A percentile compares a stretch with the other conserved stretches of the same genome.
Evolutionary conservation across 2,329 filamentous ascomycete genomes (phyloP).

Genomic region (Colletotrichum truncatum): DNA sequence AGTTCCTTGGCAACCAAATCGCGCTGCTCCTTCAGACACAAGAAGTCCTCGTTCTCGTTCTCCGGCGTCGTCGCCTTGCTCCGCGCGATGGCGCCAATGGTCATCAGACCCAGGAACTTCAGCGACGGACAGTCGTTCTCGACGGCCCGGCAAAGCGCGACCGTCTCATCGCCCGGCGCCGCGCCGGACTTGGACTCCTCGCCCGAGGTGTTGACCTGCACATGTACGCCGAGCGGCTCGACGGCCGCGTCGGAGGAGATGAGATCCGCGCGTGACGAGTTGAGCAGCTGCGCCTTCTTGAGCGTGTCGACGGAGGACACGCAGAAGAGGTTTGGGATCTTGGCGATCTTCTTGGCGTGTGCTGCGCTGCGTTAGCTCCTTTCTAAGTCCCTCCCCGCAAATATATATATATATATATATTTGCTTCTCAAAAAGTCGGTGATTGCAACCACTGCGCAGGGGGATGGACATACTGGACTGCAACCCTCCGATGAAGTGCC

Average conservation of each 20-base stretch:
- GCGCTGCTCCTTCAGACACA: slow-evolving; percentile 71
- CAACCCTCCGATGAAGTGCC: slow-evolving; percentile 97
- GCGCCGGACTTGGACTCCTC: slow-evolving; percentile 88
- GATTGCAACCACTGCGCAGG: accelerated
- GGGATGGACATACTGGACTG: slow-evolving; percentile 69
- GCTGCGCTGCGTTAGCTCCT: slow-evolving; percentile 55
- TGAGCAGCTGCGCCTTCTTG: slow-evolving; percentile 87
- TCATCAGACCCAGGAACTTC: slow-evolving; percentile 87
- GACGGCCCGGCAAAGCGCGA: slow-evolving; percentile 76
- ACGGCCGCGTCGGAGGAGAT: slow-evolving; percentile 48
- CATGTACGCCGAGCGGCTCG: slow-evolving; percentile 74
- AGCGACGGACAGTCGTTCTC: slow-evolving; percentile 77
- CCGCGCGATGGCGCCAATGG: slow-evolving; percentile 92
- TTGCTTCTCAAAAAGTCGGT: no score
- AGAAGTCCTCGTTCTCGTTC: slow-evolving; percentile 92
- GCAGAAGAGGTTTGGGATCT: slow-evolving; percentile 88
- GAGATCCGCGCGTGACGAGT: slow-evolving; percentile 76
- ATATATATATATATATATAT: no score
- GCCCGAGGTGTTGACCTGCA: slow-evolving; percentile 95
- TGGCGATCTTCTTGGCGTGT: slow-evolving; percentile 88
- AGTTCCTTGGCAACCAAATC: slow-evolving; percentile 71
- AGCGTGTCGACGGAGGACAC: slow-evolving; percentile 88
- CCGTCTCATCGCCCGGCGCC: slow-evolving; percentile 68
- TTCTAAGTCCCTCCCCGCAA: no score
- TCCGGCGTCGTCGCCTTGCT: slow-evolving; percentile 78